Conservation (phyloP, 192 early-diverging fungal species). For the Umbelopsis vinacea region DNA sequence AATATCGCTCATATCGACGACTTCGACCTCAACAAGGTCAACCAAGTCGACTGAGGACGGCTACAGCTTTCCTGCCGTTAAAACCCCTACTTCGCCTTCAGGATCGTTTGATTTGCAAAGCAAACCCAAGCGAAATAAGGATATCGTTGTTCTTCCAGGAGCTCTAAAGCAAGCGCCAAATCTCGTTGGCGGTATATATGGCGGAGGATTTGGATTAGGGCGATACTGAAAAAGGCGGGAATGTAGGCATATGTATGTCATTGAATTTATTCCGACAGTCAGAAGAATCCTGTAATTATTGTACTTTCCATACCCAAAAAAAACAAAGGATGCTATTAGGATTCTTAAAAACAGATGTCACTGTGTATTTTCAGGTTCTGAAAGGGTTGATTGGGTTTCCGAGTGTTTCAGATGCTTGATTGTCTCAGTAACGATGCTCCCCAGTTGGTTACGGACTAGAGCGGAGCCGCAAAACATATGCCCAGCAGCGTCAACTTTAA, state of each 20-base stretch:
- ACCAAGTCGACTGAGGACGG: conserved; percentile 7
- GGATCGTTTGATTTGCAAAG: conserved; percentile 9
- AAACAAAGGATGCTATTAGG: too few relatives aligned
- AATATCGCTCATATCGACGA: not conserved
- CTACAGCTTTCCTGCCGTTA: not conserved
- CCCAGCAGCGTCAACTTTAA: not conserved
- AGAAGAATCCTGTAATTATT: not conserved
- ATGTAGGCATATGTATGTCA: not conserved
- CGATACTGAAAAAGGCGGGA: conserved; percentile 13
- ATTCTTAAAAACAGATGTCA: not conserved
- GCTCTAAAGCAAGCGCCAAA: not conserved
- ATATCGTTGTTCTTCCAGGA: not conserved
- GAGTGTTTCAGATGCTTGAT: too few relatives aligned
- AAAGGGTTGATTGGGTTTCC: too few relatives aligned
- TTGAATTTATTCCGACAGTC: not conserved
- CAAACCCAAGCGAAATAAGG: not conserved
- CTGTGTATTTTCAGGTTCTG: too few relatives aligned
- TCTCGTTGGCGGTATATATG: conserved; percentile 3
- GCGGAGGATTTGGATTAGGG: conserved; percentile 4
- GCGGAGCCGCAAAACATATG: too few relatives aligned
- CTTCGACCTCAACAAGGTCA: not conserved
- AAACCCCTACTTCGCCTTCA: not conserved
- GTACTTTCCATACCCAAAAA: not conserved
- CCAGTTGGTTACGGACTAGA: too few relatives aligned
- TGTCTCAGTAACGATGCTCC: too few relatives aligned